Evolutionary conservation across 164 flowering plant genomes (phyloP).

Genomic region (Echeveria elegans): DNA sequence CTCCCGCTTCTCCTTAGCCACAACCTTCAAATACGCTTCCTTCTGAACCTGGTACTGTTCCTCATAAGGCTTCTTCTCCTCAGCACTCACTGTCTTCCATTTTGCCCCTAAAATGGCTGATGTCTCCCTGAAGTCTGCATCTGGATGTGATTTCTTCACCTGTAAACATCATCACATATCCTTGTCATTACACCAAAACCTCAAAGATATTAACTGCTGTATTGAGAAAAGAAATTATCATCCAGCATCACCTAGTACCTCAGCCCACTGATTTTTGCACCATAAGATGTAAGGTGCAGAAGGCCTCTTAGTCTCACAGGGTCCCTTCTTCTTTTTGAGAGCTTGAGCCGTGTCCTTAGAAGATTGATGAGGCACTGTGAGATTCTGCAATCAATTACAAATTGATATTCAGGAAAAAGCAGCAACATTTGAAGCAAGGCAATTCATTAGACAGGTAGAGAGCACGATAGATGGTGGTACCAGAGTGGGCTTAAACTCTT

Average conservation of each 20-base stretch:
- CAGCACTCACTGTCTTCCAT: constrained; percentile 69
- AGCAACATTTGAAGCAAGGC: too few species aligned
- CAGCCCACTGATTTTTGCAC: constrained; percentile 87
- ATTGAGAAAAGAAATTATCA: too few species aligned
- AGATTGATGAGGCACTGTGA: constrained; percentile 42
- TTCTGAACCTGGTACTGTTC: constrained; percentile 71
- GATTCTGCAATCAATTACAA: constrained; percentile 21
- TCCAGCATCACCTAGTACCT: constrained; percentile 57
- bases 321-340: constrained; percentile 56
- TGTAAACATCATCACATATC: constrained; percentile 12
- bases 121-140: constrained; percentile 71
- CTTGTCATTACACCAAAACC: background rate
- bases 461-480: constrained; percentile 25
- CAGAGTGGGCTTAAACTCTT: constrained; percentile 86
- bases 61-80: constrained; percentile 94
- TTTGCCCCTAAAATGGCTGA: constrained; percentile 67
- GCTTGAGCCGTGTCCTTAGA: constrained; percentile 49
- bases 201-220: background rate
- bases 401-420: background rate
- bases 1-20: constrained; percentile 80
- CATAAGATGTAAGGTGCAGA: constrained; percentile 64
- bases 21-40: constrained; percentile 60
- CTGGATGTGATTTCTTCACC: constrained; percentile 76
- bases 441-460: too few species aligned
- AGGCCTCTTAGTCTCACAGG: constrained; percentile 59